Conservation (phyloP, 257 asterid species). For the Solanum ossicruentum region DNA sequence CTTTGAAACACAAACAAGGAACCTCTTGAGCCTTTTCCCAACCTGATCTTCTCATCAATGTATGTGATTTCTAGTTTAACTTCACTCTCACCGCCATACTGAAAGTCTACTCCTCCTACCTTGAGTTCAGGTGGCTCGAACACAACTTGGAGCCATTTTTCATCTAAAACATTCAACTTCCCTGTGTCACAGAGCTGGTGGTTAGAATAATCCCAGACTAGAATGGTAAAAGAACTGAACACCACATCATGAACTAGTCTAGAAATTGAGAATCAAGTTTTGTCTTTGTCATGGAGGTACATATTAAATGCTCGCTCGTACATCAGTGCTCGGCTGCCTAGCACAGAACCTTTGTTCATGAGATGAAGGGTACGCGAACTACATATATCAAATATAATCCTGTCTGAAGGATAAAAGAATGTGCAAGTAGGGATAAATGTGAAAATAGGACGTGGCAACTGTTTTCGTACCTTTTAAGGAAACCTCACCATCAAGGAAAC, state of each 20-base stretch:
- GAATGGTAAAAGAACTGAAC: background rate
- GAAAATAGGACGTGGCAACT: background rate
- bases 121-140: constrained; percentile 73
- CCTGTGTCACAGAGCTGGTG: constrained; percentile 26
- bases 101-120: constrained; percentile 56
- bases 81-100: constrained; percentile 83
- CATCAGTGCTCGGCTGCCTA: background rate
- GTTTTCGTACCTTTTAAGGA: constrained; percentile 48
- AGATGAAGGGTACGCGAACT: background rate
- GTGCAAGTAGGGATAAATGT: background rate
- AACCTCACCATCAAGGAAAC: constrained; percentile 72
- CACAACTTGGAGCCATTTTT: constrained; percentile 77
- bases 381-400: background rate
- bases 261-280: background rate
- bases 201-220: background rate
- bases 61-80: constrained; percentile 81
- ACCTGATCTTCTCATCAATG: constrained; percentile 65
- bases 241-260: background rate
- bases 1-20: constrained; percentile 70
- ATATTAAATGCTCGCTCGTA: background rate
- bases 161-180: constrained; percentile 56
- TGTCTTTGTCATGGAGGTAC: background rate
- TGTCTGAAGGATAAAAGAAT: background rate
- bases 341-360: background rate
- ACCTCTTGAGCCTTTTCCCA: constrained; percentile 91